These are phyloP conservation scores for Phytophthora crassamura DNA, from an alignment of 352 stramenopile genomes.

Conservation along the genomic window DNA sequence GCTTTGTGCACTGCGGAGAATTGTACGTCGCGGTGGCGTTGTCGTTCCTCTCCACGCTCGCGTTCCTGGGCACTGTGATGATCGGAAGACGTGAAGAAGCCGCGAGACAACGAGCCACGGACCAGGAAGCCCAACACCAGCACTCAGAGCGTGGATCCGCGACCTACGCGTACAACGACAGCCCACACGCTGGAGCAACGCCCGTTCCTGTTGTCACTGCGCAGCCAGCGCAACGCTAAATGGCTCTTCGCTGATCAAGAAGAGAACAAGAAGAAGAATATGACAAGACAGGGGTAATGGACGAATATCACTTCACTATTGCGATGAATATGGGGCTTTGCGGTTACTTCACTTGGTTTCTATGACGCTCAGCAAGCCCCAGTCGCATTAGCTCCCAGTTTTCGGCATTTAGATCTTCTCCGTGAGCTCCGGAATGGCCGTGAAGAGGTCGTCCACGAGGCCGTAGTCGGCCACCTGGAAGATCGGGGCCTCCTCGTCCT, in stretches of 20 bases:
- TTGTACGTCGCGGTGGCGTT: slow-evolving; percentile 61
- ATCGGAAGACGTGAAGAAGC: slow-evolving; percentile 41
- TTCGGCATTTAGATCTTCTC: slow-evolving; percentile 95
- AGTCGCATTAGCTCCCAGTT: neutral
- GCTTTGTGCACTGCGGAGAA: slow-evolving; percentile 59
- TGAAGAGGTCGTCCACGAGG: slow-evolving; percentile 98
- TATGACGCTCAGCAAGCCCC: neutral
- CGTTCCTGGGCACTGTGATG: slow-evolving; percentile 54
- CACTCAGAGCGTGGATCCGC: neutral
- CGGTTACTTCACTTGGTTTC: slow-evolving; percentile 13
- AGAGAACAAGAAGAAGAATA: too few species aligned
- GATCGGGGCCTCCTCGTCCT: slow-evolving; percentile 99
- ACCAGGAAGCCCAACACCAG: slow-evolving; percentile 11
- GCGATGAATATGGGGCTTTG: slow-evolving; percentile 25
- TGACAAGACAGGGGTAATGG: slow-evolving; percentile 19
- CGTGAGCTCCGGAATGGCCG: slow-evolving; percentile 96
- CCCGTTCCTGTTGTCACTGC: slow-evolving; percentile 19
- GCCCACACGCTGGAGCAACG: slow-evolving; percentile 21
- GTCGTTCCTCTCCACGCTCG: slow-evolving; percentile 58
- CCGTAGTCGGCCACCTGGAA: slow-evolving; percentile 99
- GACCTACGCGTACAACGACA: slow-evolving; percentile 17
- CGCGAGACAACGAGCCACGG: neutral
- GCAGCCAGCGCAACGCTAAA: slow-evolving; percentile 7
- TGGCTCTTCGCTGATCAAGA: too few species aligned
- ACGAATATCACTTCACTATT: slow-evolving; percentile 39